A percentile compares a stretch with the other conserved stretches of the same genome.
Evolutionary conservation across 257 asterid species (phyloP).

Genomic region (Lycium ferocissimum): DNA sequence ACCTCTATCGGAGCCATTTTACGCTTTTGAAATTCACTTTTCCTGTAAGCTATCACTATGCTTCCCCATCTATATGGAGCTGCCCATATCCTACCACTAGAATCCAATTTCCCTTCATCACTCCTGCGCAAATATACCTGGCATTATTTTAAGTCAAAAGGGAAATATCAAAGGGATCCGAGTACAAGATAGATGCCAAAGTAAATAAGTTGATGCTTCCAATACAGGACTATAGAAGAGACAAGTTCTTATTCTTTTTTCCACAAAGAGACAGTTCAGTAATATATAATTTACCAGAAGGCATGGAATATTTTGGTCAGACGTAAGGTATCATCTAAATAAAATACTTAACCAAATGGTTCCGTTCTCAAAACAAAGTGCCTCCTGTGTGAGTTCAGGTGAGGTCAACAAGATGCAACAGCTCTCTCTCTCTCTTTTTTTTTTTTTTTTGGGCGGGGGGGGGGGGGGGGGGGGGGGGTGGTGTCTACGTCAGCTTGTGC

Average conservation of each 20-base stretch:
- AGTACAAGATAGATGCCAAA: slow-evolving; percentile 13
- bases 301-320: background rate
- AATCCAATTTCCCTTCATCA: slow-evolving; percentile 70
- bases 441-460: too few species aligned
- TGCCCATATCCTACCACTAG: slow-evolving; percentile 84
- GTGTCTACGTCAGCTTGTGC: too few species aligned
- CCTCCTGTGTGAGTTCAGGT: background rate
- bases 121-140: slow-evolving; percentile 99
- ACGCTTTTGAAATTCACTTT: slow-evolving; percentile 68
- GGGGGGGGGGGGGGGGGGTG: too few species aligned
- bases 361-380: background rate
- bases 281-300: background rate
- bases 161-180: slow-evolving; percentile 40
- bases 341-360: background rate
- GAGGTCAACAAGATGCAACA: background rate
- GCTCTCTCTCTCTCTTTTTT: background rate
- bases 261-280: background rate
- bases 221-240: background rate
- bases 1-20: slow-evolving; percentile 83
- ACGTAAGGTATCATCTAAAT: background rate
- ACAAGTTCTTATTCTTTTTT: background rate
- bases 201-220: background rate
- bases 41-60: slow-evolving; percentile 90
- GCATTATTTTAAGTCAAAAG: slow-evolving; percentile 62
- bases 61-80: slow-evolving; percentile 97